Evolutionary conservation across 371 early-diverging fungal species (phyloP), one percentile per base, ranked within the genome.

Genomic region (Mucor racemosus): DNA sequence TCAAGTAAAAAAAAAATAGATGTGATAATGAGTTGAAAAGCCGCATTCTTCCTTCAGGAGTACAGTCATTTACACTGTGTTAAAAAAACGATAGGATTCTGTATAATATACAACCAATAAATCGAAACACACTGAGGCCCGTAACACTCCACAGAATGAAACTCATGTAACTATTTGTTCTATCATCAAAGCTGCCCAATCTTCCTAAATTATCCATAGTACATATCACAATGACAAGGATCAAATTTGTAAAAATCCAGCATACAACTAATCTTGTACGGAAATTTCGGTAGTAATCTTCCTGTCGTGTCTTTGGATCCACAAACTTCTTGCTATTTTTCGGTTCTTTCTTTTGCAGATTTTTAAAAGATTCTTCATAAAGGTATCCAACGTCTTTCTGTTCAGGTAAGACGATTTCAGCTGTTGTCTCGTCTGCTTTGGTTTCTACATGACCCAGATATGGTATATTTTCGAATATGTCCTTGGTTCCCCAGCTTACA

Each of bases 401-500:
- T 48, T 91, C 91, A 17, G 89, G 88, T 13, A 92, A 61, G 13
- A 84, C 79, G 19, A 93, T 84, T 56, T 84, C 77, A 5, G 81
- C 87, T 36, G 77, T 68, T 54, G 76, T 31, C 60, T 74, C 50
- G 36, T 73, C 65, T 33, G 78, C 68, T 68, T 83, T 79, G 39
- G 77, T 75, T 56, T 76, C 72, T 35, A 82, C 79, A 66, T 82
- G 79, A 54, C 86, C 88, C 21, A 84, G 75, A 62, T 81, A 81
- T 19, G 71, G 73, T 26, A 77, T 66, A 1, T 76, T 72, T 31
- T 69, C 69, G 60, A 74, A 86, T 61, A 91, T 94, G 55, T 95
- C 96, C 78, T 96, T 97, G 35, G 97, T 97, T 21, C 97, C 98
- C 98, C 98, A 97, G 9, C 81, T 88, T 58, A 97, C 94, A 72